Base-by-base conservation (phyloP, 768 basidiomycete genomes). In the Hebeloma cylindrosporum region DNA sequence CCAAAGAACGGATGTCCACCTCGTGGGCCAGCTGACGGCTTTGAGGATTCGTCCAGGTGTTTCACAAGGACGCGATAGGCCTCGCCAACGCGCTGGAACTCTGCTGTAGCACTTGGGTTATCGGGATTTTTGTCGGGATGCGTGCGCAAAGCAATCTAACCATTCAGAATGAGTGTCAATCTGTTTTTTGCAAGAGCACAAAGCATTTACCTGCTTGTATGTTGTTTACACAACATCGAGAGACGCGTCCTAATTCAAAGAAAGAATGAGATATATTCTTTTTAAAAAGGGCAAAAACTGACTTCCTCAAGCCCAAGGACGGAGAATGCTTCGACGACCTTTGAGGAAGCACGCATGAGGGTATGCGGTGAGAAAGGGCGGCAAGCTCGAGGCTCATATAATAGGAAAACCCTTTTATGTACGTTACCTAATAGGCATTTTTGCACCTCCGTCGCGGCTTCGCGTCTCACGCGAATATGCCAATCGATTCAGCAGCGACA, bases 41-140 rank as follows among this genome's bases (percentile, higher is more conserved):
- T 34, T 18, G 49, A 25, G 46, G 40, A 54, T 11, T 69, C 55
- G 7, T 80, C 74, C 16, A 82, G 61, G 54, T 85, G 74, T 48
- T 76, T 77, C 43, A 78, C 61, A 20, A 89, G 69, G 22, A 76
- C 59, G 34, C 75, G 72, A 65, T 87, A 91, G 4, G 87, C 86
- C 45, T 79, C 83, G 47, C 82, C 74, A 33, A 91, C 60, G 40
- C 69, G 65, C 63, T 89, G 86, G 56, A 90, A 89, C 58, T 82
- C 71, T 3, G 70, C 72, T 28, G 86, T 88, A 34, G 85, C 86
- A 52, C 73, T 68, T 29, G 72, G 73, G 52, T 88, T 78, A 30
- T 74, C 74, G 0, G 73, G 80, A 47, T 88, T 88, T 67, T 88
- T 88, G 66, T 88, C 87, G 6, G 88, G 86, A 64, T 89, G 88